Base-by-base conservation (phyloP, 352 stramenopile species). In the Pythium folliculosum region DNA sequence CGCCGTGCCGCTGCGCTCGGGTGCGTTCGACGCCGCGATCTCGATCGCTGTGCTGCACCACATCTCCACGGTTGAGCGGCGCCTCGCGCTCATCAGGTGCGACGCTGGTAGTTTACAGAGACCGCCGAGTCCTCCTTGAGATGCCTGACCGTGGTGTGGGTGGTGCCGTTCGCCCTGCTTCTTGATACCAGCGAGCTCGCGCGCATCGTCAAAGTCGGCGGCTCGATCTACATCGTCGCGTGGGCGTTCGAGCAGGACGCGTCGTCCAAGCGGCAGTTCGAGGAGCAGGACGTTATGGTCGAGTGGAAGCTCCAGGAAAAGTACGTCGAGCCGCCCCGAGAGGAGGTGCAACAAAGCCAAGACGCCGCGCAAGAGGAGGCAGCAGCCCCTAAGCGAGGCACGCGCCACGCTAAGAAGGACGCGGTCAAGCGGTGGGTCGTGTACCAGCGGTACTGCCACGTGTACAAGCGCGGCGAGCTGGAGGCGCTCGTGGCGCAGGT, bases 221-320 rank as follows among this genome's bases (percentile, higher is more conserved):
- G 80, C 0, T 61, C 75, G 0, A 56, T 95, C 21, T 76, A 81
- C 30, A 77, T 95, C 50, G 84, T 94, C 16, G 87, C 81, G 12
- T 95, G 87, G 85, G 85, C 87, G 13, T 94, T 94, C 35, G 85
- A 95, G 63, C 87, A 95, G 63, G 87, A 95, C 53, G 74, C 74
- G 69, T 67, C 72, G 5, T 95, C 86, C 16, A 95, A 93, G 71
- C 78, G 86, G 5, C 75, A 77, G 57, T 95, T 95, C 64, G 76
- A 89, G 19, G 52, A 82, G 60, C 84, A 93, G 59, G 87, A 95
- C 55, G 87, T 93, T 43, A 90, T 93, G 76, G 87, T 93, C 48
- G 81, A 95, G 71, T 93, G 83, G 84, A 95, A 95, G 58, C 76
- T 95, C 5, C 86, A 95, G 67, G 73, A 91, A n/a, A 95, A 92